Evolutionary conservation across 495 filamentous ascomycete genomes (phyloP), one percentile per base, ranked within the genome.

Genomic region (Trichoderma orchidacearum): DNA sequence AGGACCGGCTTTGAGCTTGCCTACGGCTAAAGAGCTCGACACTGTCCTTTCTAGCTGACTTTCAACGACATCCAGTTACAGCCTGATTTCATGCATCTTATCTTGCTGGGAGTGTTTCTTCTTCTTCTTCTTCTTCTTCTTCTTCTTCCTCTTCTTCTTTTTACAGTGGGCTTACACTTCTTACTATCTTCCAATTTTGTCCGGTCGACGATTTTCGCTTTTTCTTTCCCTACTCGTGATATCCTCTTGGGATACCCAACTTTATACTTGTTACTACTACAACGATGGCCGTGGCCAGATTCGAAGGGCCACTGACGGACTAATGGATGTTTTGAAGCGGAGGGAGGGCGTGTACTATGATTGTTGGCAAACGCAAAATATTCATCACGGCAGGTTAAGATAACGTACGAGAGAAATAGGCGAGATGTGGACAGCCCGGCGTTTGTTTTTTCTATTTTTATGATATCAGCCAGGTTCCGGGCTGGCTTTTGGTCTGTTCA

Each of bases 1-100:
- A 60, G 67, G 50, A 57, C 60, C 13, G 30, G 21, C 25, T 60
- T 58, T 15, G 55, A 60, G 1, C 34, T 58, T 9, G 38, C 27
- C 8, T 57, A 51, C 28, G 56, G 56, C 21, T 57, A 36, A 52
- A n/a, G 35, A 30, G 17, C 4, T 11, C 45, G 12, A 17, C 15
- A 6, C 5, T 13, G 12, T 30, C 12, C 27, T 17, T 3, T 5
- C 0, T 12, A 17, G 28, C 31, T 53, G n/a, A 31, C 2, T 53
- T 34, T 18, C 30, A n/a, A 8, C 27, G 15, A 12, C 18, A 27
- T 13, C 28, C 21, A 17, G 50, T 23, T 28, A 29, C 25, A 52
- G 2, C 32, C 8, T n/a, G 32, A 9, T 52, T 52, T 30, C 27
- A 53, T 18, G 4, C 28, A 31, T 30, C 18, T 53, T 21, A 25